phyloP scores from a whole-genome alignment of 345 rosid species.

The Salix arbutifolia region DNA sequence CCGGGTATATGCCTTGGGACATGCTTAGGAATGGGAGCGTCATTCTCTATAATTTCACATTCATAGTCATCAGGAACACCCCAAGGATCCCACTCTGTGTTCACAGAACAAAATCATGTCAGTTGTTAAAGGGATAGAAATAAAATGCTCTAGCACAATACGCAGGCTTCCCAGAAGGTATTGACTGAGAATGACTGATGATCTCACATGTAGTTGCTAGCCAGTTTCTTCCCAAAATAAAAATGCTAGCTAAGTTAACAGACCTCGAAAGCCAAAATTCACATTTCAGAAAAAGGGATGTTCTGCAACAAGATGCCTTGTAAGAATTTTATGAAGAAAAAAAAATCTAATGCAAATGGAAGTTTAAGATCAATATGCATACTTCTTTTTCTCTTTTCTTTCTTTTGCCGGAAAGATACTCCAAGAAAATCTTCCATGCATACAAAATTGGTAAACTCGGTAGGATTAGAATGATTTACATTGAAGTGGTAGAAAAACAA shows the following conservation, averaged over 20 bases:
- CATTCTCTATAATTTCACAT: conserved; percentile 86
- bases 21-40: conserved; percentile 88
- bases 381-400: neutral
- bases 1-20: conserved; percentile 93
- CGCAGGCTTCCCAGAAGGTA: neutral
- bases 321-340: neutral
- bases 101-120: neutral
- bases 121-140: too few relatives aligned
- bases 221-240: neutral
- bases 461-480: neutral
- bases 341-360: neutral
- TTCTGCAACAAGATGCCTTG: neutral
- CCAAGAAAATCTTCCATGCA: neutral
- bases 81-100: conserved; percentile 97
- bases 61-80: conserved; percentile 93
- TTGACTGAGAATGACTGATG: neutral
- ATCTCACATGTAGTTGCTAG: neutral
- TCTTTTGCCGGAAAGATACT: neutral
- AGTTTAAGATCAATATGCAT: neutral
- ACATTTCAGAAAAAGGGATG: neutral
- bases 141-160: neutral
- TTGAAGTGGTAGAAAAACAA: neutral
- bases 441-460: neutral
- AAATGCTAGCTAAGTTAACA: neutral
- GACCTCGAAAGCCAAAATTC: neutral